Base-by-base conservation (phyloP, 2,329 filamentous ascomycete species). In the Verticillium alfalfae region DNA sequence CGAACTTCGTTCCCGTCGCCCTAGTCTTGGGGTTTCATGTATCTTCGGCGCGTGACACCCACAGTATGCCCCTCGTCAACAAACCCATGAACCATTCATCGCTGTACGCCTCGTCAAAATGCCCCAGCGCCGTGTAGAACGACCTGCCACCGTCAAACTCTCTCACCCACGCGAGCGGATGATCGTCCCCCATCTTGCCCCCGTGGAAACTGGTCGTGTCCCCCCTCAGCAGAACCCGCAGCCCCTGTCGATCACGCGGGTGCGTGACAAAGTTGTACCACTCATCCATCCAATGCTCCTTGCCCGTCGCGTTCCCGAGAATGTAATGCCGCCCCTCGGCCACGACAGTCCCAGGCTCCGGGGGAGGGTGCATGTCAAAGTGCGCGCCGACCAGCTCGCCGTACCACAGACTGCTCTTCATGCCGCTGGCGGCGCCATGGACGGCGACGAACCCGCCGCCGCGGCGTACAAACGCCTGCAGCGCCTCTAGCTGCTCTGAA, bases 251-350 rank as follows among this genome's bases (percentile, higher is more conserved):
- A 3, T 52, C 57, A 36, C 70, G 67, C 3, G 71, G 72, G 49
- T 73, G 73, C 37, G 60, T n/a, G 58, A 67, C 64, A 62, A 77
- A 78, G 62, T 78, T 78, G 67, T 79, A 79, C 75, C 76, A 79
- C 66, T 79, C 76, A 58, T 79, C 76, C 60, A 73, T 70, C 71
- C 72, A 77, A 52, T 67, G 56, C 45, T 66, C 52, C 3, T 26
- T 62, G 57, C 26, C 59, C 31, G 9, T 37, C 49, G 15, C 60
- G 3, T 57, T 65, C 2, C 62, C 66, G 12, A 74, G 65, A 36
- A 76, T 72, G 18, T 66, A 66, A 63, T 78, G 73, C 5, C 61
- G 62, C 18, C 72, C 70, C 41, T 73, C 70, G 5, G 75, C 62
- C 7, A 63, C 61, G 7, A 78, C 64, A 5, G 70, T 60, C 0